Percentiles rank a stretch among this genome's conserved stretches.
These are phyloP conservation scores for Nevesoporus exiguus DNA, from an alignment of 768 basidiomycete genomes.

Conservation along the genomic window DNA sequence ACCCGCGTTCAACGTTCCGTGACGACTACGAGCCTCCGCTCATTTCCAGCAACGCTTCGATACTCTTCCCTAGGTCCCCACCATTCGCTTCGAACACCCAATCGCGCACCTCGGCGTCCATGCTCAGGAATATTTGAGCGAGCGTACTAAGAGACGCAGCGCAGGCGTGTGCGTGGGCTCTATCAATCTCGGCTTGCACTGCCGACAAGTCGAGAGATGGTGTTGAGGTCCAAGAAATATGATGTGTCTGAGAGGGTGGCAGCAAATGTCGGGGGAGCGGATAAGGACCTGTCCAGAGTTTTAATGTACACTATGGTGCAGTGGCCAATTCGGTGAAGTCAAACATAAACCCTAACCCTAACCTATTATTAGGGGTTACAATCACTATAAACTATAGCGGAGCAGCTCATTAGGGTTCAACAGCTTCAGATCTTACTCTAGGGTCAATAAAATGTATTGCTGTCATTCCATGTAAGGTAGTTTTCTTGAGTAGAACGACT, in stretches of 20 bases:
- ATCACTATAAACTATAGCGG: too few relatives aligned
- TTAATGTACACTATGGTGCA: too few relatives aligned
- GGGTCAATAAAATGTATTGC: too few relatives aligned
- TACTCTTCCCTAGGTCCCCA: conserved; percentile 86
- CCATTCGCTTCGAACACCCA: conserved; percentile 88
- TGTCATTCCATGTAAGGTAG: too few relatives aligned
- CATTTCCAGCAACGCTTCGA: conserved; percentile 83
- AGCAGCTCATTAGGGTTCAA: too few relatives aligned
- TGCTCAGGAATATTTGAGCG: conserved; percentile 80
- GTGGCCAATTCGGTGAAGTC: too few relatives aligned
- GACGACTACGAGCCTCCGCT: conserved; percentile 28
- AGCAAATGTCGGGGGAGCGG: conserved; percentile 30
- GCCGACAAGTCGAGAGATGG: conserved; percentile 66
- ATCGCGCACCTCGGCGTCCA: conserved; percentile 82
- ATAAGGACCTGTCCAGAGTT: conserved; percentile 34
- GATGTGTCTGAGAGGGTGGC: conserved; percentile 46
- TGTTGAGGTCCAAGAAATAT: conserved; percentile 67
- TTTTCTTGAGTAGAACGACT: too few relatives aligned
- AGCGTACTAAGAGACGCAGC: conserved; percentile 73
- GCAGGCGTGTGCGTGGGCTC: conserved; percentile 68
- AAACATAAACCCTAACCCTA: too few relatives aligned
- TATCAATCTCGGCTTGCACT: conserved; percentile 75
- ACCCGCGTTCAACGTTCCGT: background rate
- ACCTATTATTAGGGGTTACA: too few relatives aligned
- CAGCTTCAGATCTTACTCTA: too few relatives aligned